A percentile compares a stretch with the other conserved stretches of the same genome.
Evolutionary conservation across 108 stramenopile species (phyloP).

Genomic region (Pseudonitzschia multiseries): DNA sequence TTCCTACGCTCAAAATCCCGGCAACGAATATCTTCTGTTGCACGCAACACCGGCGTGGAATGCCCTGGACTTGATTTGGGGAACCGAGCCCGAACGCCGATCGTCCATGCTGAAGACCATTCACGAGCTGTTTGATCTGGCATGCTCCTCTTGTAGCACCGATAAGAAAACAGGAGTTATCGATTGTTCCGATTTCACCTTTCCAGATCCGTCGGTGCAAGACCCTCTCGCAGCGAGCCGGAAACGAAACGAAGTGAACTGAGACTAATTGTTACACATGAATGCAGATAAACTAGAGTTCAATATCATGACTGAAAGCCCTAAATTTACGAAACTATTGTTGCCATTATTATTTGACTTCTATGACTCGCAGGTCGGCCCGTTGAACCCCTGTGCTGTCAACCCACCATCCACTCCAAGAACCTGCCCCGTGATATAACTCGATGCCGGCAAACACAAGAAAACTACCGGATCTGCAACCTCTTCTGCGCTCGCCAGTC

Average conservation of each 20-base stretch:
- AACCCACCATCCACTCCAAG: slow-evolving; percentile 94
- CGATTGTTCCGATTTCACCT: slow-evolving; percentile 62
- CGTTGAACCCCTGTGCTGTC: slow-evolving; percentile 78
- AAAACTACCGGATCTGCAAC: slow-evolving; percentile 88
- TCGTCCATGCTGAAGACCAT: slow-evolving; percentile 34
- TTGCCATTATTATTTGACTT: too few species aligned
- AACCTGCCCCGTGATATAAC: slow-evolving; percentile 95
- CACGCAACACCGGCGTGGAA: slow-evolving; percentile 88
- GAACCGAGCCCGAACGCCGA: slow-evolving; percentile 42
- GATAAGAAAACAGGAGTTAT: slow-evolving; percentile 31
- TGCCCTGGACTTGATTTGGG: slow-evolving; percentile 78
- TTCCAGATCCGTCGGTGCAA: slow-evolving; percentile 68
- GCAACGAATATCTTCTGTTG: slow-evolving; percentile 79
- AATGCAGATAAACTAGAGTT: neutral
- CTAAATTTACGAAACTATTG: neutral
- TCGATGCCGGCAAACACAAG: slow-evolving; percentile 83
- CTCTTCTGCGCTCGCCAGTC: slow-evolving; percentile 66
- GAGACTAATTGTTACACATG: neutral
- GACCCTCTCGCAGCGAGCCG: slow-evolving; percentile 58
- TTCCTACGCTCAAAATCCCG: slow-evolving; percentile 76
- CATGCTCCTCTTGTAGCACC: slow-evolving; percentile 36
- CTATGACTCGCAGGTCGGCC: slow-evolving; percentile 37
- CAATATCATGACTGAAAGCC: neutral
- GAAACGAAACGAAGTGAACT: neutral
- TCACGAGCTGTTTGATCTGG: slow-evolving; percentile 54